These are phyloP conservation scores for Mycena chlorophos DNA, from an alignment of 768 basidiomycete genomes.

Conservation along the genomic window DNA sequence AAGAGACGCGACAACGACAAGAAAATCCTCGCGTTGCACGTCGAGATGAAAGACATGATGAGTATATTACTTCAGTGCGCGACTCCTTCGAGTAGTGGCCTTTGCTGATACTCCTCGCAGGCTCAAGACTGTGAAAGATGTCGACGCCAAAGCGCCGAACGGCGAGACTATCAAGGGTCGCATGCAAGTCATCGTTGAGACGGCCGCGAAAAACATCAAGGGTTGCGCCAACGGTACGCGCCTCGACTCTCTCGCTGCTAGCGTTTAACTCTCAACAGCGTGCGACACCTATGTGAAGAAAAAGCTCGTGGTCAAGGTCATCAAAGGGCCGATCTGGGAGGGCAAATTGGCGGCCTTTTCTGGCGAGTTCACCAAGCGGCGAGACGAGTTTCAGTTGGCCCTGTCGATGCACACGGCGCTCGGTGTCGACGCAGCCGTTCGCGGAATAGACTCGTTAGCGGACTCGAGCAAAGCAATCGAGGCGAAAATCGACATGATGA, in stretches of 20 bases:
- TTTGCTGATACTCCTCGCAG: constrained; percentile 8
- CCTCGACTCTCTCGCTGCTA: neutral
- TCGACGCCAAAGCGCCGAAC: constrained; percentile 24
- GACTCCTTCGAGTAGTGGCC: neutral
- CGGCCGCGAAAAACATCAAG: constrained; percentile 33
- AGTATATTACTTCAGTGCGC: constrained; percentile 33
- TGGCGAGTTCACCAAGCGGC: constrained; percentile 25
- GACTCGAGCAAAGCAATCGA: constrained; percentile 16
- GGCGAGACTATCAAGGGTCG: constrained; percentile 28
- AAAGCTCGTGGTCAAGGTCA: constrained; percentile 33
- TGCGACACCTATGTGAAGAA: constrained; percentile 38
- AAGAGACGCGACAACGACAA: constrained; percentile 42
- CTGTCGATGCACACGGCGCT: constrained; percentile 31
- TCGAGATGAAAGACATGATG: constrained; percentile 44
- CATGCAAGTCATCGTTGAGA: constrained; percentile 25
- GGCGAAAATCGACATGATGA: constrained; percentile 24
- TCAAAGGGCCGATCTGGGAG: constrained; percentile 33
- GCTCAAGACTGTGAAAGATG: constrained; percentile 21
- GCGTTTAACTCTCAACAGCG: neutral
- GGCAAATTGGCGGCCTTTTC: constrained; percentile 21
- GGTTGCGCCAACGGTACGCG: constrained; percentile 31
- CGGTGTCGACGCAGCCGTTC: constrained; percentile 18
- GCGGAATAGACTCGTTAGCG: constrained; percentile 10
- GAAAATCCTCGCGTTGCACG: constrained; percentile 34
- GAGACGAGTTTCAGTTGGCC: constrained; percentile 30